phyloP scores from a whole-genome alignment of 2,329 filamentous ascomycete species.

The Fusarium sulawesiense region DNA sequence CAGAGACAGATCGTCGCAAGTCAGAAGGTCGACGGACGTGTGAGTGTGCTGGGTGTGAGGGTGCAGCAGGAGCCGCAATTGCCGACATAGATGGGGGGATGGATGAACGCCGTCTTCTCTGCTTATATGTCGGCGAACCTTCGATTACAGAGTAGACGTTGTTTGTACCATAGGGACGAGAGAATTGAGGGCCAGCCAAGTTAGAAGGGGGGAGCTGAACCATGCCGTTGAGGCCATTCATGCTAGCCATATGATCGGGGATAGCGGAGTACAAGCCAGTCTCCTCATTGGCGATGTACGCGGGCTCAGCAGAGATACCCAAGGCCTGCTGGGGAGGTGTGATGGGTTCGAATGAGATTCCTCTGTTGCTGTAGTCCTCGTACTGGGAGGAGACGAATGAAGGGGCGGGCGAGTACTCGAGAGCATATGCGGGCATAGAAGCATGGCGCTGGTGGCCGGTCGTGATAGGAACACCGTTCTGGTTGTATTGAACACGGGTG shows the following conservation, averaged over 20 bases:
- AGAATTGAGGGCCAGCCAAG: conserved; percentile 82
- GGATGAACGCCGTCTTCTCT: conserved; percentile 91
- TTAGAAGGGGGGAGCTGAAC: conserved; percentile 91
- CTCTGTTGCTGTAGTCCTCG: conserved; percentile 96
- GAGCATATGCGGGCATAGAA: conserved; percentile 95
- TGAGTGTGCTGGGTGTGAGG: conserved; percentile 72
- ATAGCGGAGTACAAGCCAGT: conserved; percentile 96
- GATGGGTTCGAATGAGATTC: conserved; percentile 95
- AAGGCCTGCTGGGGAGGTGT: conserved; percentile 93
- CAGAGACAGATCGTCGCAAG: conserved; percentile 88
- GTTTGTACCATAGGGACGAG: conserved; percentile 75
- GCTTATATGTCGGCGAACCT: conserved; percentile 98
- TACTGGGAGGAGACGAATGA: conserved; percentile 99
- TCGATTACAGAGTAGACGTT: conserved; percentile 97
- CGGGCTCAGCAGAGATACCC: conserved; percentile 84
- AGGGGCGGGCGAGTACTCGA: conserved; percentile 97
- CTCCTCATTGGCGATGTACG: conserved; percentile 98
- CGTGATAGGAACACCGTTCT: conserved; percentile 86
- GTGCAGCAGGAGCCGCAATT: conserved; percentile 74
- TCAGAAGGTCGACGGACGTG: conserved; percentile 90
- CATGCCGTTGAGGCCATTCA: conserved; percentile 84
- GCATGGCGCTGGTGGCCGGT: conserved; percentile 91
- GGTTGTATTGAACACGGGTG: conserved; percentile 85
- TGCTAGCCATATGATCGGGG: conserved; percentile 80
- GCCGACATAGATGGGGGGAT: conserved; percentile 82